Base-by-base conservation (phyloP, 108 stramenopile species). In the Fistulifera solaris region DNA sequence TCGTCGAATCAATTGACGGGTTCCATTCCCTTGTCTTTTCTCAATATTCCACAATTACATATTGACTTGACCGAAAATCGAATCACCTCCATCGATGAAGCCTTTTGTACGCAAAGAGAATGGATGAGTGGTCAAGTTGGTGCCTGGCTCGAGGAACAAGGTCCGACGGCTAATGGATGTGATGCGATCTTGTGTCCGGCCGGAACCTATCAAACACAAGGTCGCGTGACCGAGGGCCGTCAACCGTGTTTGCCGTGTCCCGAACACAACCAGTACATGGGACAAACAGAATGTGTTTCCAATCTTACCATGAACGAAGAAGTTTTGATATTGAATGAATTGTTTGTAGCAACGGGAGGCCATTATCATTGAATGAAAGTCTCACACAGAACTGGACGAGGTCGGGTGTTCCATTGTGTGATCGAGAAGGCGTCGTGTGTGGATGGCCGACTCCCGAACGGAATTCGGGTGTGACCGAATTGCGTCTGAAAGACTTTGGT, bases 161-260 rank as follows among this genome's bases (percentile, higher is more conserved):
- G 63, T 35, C 6, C 31, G 31, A 35, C 31, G 22, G 31, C 31
- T 3, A 35, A 35, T 35, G 31, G 31, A 35, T 93, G 91, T 38
- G 85, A 89, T 64, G 87, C 79, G 5, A 81, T 93, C 54, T 68
- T 93, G n/a, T 93, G 91, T 53, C 82, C 80, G 2, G 48, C 61
- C n/a, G 83, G 78, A 4, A 76, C 68, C 7, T 88, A 6, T 8
- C 3, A 35, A 6, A 8, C 31, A 3, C 6, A 3, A 35, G 31
- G 31, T 35, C 31, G 31, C 3, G 31, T 35, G 3, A 8, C 31
- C 31, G 31, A 35, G 3, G 31, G 3, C 31, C 3, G 6, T 3
- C 31, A 35, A 8, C 31, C 31, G 3, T 35, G 31, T 35, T 35
- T 35, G 31, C 3, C 6, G 3, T 35, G 31, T 35, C 31, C 31